Evolutionary conservation across 176 grass and related monocot species (phyloP).

Genomic region (Carex parvula): DNA sequence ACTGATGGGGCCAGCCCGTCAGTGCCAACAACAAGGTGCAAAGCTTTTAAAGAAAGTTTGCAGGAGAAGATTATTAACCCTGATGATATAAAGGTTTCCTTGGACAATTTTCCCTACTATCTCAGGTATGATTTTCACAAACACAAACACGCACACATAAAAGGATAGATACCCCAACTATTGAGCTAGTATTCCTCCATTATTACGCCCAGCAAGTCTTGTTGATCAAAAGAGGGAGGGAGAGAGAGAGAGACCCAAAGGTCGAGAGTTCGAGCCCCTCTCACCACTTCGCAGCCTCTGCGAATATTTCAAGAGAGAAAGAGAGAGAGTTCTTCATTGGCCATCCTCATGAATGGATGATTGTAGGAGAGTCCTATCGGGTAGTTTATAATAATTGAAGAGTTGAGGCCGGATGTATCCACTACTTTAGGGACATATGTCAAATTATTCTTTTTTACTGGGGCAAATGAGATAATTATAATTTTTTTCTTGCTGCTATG

Average conservation of each 20-base stretch:
- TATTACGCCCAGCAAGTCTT: background rate
- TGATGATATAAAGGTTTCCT: slow-evolving; percentile 79
- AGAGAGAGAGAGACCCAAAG: no score
- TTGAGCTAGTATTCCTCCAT: slow-evolving; percentile 18
- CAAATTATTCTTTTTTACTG: background rate
- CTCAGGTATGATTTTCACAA: slow-evolving; percentile 50
- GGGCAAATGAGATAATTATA: background rate
- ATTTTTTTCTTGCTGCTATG: background rate
- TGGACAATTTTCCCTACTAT: slow-evolving; percentile 95
- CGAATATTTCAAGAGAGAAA: no score
- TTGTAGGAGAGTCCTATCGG: background rate
- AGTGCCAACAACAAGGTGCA: slow-evolving; percentile 61
- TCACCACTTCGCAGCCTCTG: no score
- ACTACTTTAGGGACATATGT: background rate
- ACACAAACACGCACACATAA: background rate
- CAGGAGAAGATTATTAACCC: slow-evolving; percentile 78
- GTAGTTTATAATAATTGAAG: background rate
- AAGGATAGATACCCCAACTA: slow-evolving; percentile 14
- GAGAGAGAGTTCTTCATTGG: background rate
- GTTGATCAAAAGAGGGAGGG: background rate
- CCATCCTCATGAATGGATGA: background rate
- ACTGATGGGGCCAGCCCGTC: slow-evolving; percentile 47
- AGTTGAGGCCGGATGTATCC: background rate
- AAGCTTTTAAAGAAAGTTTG: slow-evolving; percentile 89
- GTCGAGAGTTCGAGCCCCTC: no score